Conservation (phyloP, 2,329 filamentous ascomycete species). For the Diaporthe amygdali region DNA sequence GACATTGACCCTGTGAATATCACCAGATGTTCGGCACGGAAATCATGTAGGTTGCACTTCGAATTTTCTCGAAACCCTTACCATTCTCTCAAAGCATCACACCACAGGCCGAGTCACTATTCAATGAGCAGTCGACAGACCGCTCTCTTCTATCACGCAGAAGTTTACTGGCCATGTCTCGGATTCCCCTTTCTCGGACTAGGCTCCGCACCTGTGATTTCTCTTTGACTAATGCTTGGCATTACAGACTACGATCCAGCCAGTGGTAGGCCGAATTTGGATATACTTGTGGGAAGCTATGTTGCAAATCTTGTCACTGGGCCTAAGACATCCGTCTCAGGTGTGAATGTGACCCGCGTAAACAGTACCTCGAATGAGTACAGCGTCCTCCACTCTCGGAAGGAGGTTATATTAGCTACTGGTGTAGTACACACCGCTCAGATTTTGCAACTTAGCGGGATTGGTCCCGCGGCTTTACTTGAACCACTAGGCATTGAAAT, state of each 20-base stretch:
- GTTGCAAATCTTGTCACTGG: not conserved
- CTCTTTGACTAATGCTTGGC: not conserved
- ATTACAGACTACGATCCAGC: not conserved
- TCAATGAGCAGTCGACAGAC: not conserved
- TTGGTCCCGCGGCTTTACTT: constrained; percentile 48
- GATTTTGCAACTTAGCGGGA: constrained; percentile 41
- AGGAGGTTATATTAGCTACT: constrained; percentile 51
- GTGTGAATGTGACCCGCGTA: constrained; percentile 1
- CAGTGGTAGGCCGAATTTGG: not conserved
- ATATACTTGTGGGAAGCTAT: not conserved
- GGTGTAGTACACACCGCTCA: constrained; percentile 46
- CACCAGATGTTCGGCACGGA: not conserved
- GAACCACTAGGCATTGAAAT: constrained; percentile 44
- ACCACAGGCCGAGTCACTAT: not conserved
- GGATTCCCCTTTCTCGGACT: no score
- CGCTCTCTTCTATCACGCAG: not conserved
- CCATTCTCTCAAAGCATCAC: not conserved
- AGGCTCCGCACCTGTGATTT: not conserved
- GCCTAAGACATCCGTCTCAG: not conserved
- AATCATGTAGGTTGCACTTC: not conserved
- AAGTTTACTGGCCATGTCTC: no score
- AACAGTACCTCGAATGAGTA: not conserved
- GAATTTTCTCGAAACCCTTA: fast-evolving
- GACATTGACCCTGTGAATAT: not conserved
- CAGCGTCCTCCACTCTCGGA: constrained; percentile 17